Evolutionary conservation across 2,329 filamentous ascomycete genomes (phyloP), one percentile per base, ranked within the genome.

Genomic region (Hymenoscyphus fructigenus): DNA sequence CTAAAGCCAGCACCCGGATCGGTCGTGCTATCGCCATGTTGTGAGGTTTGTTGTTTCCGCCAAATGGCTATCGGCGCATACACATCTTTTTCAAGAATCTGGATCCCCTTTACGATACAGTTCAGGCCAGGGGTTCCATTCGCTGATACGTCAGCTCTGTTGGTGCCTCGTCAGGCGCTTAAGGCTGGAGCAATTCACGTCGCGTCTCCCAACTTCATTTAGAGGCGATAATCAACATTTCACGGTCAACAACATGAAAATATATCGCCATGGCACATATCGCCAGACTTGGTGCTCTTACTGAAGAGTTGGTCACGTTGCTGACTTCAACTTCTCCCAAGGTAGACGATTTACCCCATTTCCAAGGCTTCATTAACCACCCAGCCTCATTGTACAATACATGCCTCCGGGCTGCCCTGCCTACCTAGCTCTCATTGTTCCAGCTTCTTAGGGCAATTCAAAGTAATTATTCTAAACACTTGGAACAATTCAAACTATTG

Each of bases 21-120:
- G 92, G 91, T 81, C 89, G 89, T 75, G 92, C 91, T 76, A 97
- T 83, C 74, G 90, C 91, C 93, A 97, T 97, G 70, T 72, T 85
- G 68, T 69, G 66, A 65, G 66, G 65, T 67, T 32, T 28, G 47
- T 44, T 50, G 44, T 44, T 65, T 38, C 65, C 58, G 34, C 59
- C 57, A 59, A 59, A 44, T 38, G 38, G 28, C 53, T 47, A 59
- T 53, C 56, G 60, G 59, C 58, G 59, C 65, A 57, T 66, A 64
- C 63, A 57, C 65, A 64, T 63, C 58, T 57, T 66, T 44, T 65
- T 56, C 23, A 53, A 63, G 34, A 55, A 62, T 14, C 60, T 14
- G 57, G 23, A 60, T 38, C 66, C 62, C 65, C 65, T 67, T 62
- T 62, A 62, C 57, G 58, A 57, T 17, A 63, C 20, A 60, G 63